Conservation (phyloP, 306 rosid genomes). For the Castanea sativa region DNA sequence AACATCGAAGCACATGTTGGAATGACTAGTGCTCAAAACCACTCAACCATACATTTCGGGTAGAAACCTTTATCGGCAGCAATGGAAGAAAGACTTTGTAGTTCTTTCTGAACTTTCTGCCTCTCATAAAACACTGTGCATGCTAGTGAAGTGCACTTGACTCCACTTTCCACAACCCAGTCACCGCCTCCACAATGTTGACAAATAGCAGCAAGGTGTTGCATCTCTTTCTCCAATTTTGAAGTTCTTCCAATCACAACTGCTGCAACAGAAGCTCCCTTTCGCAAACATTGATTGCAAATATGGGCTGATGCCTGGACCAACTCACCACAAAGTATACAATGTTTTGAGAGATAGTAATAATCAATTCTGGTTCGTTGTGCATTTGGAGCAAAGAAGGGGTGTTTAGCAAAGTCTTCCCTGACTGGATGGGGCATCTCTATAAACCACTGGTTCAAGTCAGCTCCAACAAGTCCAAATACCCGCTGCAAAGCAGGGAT, state of each 20-base stretch:
- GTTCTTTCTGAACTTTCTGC: slow-evolving; percentile 79
- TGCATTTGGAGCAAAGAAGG: slow-evolving; percentile 36
- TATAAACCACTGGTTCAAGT: slow-evolving; percentile 75
- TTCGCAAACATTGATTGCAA: slow-evolving; percentile 59
- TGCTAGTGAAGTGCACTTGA: slow-evolving; percentile 81
- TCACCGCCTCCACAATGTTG: slow-evolving; percentile 90
- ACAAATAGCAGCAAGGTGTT: slow-evolving; percentile 83
- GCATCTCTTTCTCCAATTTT: slow-evolving; percentile 82
- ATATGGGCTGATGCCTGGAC: slow-evolving; percentile 70
- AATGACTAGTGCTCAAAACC: slow-evolving; percentile 47
- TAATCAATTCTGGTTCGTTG: slow-evolving; percentile 82
- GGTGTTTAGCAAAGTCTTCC: slow-evolving; percentile 59
- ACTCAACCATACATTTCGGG: slow-evolving; percentile 68
- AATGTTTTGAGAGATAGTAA: slow-evolving; percentile 88
- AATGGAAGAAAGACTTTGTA: slow-evolving; percentile 57
- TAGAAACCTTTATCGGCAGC: slow-evolving; percentile 71
- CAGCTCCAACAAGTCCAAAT: slow-evolving; percentile 84
- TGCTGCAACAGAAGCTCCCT: slow-evolving; percentile 60
- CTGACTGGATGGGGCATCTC: slow-evolving; percentile 82
- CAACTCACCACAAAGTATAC: slow-evolving; percentile 79
- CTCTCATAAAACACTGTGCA: slow-evolving; percentile 84
- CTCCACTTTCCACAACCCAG: slow-evolving; percentile 56
- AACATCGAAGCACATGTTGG: not conserved
- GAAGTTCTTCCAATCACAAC: slow-evolving; percentile 69
- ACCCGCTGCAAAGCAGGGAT: slow-evolving; percentile 90